A percentile compares a stretch with the other conserved stretches of the same genome.
These are phyloP conservation scores for Kalaharituber pfeilii DNA, from an alignment of 2,329 filamentous ascomycete genomes.

Conservation along the genomic window DNA sequence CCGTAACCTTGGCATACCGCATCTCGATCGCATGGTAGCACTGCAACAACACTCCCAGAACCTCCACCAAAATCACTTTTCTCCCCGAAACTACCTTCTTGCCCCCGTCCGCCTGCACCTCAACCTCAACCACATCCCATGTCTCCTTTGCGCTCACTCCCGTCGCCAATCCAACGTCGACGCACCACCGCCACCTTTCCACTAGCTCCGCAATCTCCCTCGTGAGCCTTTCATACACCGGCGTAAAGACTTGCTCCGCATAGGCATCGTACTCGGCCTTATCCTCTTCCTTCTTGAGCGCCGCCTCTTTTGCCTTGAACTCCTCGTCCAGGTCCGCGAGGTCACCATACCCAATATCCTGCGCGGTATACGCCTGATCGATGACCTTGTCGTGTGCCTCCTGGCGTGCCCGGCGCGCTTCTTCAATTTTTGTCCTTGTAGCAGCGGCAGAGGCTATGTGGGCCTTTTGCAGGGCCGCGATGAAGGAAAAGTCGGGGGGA, in stretches of 20 bases:
- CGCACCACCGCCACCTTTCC: conserved; percentile 18
- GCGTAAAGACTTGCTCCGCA: conserved; percentile 22
- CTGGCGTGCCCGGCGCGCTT: conserved; percentile 16
- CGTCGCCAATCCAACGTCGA: conserved; percentile 12
- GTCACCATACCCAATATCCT: conserved; percentile 24
- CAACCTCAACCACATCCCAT: conserved; percentile 12
- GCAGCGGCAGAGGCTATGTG: conserved; percentile 20
- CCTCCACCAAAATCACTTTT: conserved; percentile 10
- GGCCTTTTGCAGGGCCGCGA: conserved; percentile 15
- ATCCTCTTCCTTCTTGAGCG: conserved; percentile 21
- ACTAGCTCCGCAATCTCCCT: conserved; percentile 22
- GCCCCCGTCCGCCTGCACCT: conserved; percentile 7
- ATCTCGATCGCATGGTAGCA: conserved; percentile 18
- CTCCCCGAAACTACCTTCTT: conserved; percentile 7
- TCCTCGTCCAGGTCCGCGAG: conserved; percentile 22
- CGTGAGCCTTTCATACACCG: conserved; percentile 19
- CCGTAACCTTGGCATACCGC: conserved; percentile 21
- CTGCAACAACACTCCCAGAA: conserved; percentile 18
- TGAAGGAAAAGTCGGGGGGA: conserved; percentile 22
- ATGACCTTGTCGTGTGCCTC: conserved; percentile 22
- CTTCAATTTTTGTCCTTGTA: conserved; percentile 18
- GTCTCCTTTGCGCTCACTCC: conserved; percentile 13
- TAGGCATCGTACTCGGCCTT: conserved; percentile 22
- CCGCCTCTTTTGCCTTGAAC: conserved; percentile 20
- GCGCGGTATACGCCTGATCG: conserved; percentile 20